These are phyloP conservation scores for Alliaria petiolata DNA, from an alignment of 345 rosid species.

Conservation along the genomic window DNA sequence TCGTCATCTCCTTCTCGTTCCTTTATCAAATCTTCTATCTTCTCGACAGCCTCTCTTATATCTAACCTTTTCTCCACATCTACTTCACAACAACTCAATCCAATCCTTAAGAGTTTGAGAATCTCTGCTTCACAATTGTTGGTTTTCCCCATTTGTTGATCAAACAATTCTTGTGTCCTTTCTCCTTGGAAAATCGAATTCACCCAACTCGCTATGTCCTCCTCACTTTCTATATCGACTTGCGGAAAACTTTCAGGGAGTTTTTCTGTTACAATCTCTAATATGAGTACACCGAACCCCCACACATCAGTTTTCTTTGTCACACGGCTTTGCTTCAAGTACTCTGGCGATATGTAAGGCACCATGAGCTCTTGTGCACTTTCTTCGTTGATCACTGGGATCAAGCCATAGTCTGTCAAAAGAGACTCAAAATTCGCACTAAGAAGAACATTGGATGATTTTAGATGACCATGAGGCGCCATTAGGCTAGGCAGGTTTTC, in stretches of 20 bases:
- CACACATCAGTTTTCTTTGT: slow-evolving; percentile 91
- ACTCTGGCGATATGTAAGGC: slow-evolving; percentile 89
- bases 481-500: slow-evolving; percentile 65
- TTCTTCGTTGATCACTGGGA: slow-evolving; percentile 78
- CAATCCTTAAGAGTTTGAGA: slow-evolving; percentile 57
- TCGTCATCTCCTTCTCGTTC: slow-evolving; percentile 48
- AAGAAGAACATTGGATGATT: slow-evolving; percentile 81
- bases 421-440: slow-evolving; percentile 49
- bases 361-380: slow-evolving; percentile 74
- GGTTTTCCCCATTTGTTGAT: slow-evolving; percentile 46
- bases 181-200: slow-evolving; percentile 31
- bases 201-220: slow-evolving; percentile 57
- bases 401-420: slow-evolving; percentile 64
- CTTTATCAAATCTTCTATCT: slow-evolving; percentile 56
- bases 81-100: slow-evolving; percentile 58
- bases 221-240: slow-evolving; percentile 35
- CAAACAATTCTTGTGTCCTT: slow-evolving; percentile 40
- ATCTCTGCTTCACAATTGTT: slow-evolving; percentile 42
- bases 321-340: slow-evolving; percentile 47
- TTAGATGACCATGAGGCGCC: slow-evolving; percentile 87
- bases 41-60: slow-evolving; percentile 57
- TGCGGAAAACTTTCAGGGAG: slow-evolving; percentile 53
- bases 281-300: slow-evolving; percentile 68
- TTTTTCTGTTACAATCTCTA: slow-evolving; percentile 72
- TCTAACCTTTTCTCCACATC: slow-evolving; percentile 80